Conservation (phyloP, 371 early-diverging fungal species). For the Nematocida sp. region DNA sequence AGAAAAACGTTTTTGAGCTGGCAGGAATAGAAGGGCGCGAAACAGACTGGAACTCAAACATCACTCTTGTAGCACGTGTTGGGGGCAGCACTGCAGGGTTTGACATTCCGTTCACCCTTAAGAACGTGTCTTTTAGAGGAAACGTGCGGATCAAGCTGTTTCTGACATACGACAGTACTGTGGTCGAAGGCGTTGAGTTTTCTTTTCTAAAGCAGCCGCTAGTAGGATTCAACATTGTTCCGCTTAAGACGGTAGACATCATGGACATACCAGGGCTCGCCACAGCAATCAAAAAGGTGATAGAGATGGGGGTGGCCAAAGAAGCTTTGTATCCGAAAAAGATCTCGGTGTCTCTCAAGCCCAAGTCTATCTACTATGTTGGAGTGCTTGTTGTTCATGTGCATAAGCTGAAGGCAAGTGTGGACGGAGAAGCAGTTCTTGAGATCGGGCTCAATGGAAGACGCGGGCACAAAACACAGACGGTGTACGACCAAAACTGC, state of each 20-base stretch:
- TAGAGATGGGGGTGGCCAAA: constrained; percentile 50
- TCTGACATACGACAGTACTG: constrained; percentile 69
- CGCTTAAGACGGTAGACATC: constrained; percentile 72
- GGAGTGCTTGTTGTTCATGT: constrained; percentile 62
- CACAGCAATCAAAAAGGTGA: constrained; percentile 64
- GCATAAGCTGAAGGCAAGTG: constrained; percentile 28
- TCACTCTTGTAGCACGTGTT: constrained; percentile 77
- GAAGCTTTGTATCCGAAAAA: constrained; percentile 60
- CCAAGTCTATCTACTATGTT: constrained; percentile 55
- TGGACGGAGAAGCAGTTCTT: not conserved
- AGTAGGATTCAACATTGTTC: constrained; percentile 82
- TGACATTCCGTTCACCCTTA: constrained; percentile 78
- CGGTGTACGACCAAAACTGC: not conserved
- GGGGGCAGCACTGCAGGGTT: constrained; percentile 76
- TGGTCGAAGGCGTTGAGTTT: constrained; percentile 75
- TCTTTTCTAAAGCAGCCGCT: constrained; percentile 77
- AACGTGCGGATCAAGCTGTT: constrained; percentile 69
- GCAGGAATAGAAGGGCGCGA: constrained; percentile 34
- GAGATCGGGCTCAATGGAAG: constrained; percentile 41
- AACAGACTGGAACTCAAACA: constrained; percentile 78
- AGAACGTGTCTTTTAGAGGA: constrained; percentile 79
- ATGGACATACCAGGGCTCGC: constrained; percentile 68
- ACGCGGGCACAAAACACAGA: not conserved
- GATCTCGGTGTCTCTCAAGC: constrained; percentile 58
- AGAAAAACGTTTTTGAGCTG: constrained; percentile 44